Evolutionary conservation across 345 rosid genomes (phyloP), one percentile per base, ranked within the genome.

Genomic region (Pistacia integerrima): DNA sequence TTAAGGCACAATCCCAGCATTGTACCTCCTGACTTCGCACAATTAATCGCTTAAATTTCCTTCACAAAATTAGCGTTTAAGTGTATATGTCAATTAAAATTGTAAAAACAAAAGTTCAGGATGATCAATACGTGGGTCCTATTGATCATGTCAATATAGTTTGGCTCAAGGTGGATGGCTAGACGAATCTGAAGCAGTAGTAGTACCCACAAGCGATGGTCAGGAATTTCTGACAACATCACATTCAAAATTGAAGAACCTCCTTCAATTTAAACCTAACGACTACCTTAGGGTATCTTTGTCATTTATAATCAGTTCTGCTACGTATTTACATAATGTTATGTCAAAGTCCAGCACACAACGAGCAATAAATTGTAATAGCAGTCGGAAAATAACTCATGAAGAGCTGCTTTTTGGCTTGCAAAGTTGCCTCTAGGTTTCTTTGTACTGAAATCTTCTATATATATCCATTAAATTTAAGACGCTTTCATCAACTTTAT

Each of bases 221-320:
- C 61, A 54, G 73, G 48, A 54, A 54, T 51, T 69, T 28, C 66
- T 64, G 71, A 70, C 82, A 70, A 10, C 35, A 63, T 13, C 49
- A 38, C 72, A 57, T 62, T 79, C 28, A 69, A 61, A 74, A 54
- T 54, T 41, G 11, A 55, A 52, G 56, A 30, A 35, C 67, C 46
- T 4, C 25, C 46, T 48, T 72, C n/a, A 78, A 72, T 78, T 67
- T 62, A 51, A 75, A 75, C 75, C 76, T 48, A 64, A 54, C 79
- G 41, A 35, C 79, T 60, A 14, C n/a, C 77, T 52, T 1, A 58
- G 68, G 30, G 35, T 57, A 58, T 28, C 49, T 28, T 48, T 5
- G 20, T 59, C 67, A 67, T 67, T 72, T 22, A 11, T 3, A 3
- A n/a, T 18, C 11, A 70, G 3, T 63, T 4, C 38, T 14, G 13